Evolutionary conservation across 225 moss, liverwort and hornwort species (phyloP).

Genomic region (Sphagnum contortum): DNA sequence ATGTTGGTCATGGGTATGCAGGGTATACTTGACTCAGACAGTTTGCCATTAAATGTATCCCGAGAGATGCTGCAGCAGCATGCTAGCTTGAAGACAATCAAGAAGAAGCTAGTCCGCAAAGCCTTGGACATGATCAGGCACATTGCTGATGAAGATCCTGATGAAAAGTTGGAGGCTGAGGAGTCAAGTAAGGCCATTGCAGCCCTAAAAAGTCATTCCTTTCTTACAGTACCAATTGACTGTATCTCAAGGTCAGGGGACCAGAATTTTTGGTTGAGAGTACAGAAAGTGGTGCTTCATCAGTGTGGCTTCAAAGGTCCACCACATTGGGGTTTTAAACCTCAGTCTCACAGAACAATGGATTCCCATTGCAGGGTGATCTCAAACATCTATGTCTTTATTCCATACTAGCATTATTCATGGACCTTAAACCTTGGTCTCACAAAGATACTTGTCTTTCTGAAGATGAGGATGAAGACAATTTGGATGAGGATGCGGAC

Average conservation of each 20-base stretch:
- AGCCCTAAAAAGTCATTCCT: no score
- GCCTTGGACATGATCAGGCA: conserved; percentile 96
- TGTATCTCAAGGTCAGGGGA: neutral
- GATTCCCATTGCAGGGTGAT: no score
- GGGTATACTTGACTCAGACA: conserved; percentile 99
- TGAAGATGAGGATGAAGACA: conserved; percentile 14
- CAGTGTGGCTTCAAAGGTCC: no score
- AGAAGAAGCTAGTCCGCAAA: conserved; percentile 94
- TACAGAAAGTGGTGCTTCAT: no score
- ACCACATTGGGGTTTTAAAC: no score
- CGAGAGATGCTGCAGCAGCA: conserved; percentile 96
- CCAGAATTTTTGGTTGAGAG: no score
- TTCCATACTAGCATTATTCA: no score
- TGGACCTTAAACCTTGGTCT: no score
- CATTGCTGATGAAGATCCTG: conserved; percentile 79
- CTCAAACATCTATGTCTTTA: no score
- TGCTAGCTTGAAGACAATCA: conserved; percentile 82
- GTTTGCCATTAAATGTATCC: conserved; percentile 87
- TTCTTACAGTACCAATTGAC: no score
- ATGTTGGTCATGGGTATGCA: conserved; percentile 11
- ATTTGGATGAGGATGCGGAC: conserved; percentile 24
- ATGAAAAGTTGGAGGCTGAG: conserved; percentile 23
- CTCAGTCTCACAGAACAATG: no score
- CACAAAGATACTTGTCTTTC: no score
- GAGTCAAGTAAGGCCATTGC: conserved; percentile 18